Evolutionary conservation across 441 rosid genomes (phyloP), one percentile per base, ranked within the genome.

Genomic region (Pelargonium myrrhifolium): DNA sequence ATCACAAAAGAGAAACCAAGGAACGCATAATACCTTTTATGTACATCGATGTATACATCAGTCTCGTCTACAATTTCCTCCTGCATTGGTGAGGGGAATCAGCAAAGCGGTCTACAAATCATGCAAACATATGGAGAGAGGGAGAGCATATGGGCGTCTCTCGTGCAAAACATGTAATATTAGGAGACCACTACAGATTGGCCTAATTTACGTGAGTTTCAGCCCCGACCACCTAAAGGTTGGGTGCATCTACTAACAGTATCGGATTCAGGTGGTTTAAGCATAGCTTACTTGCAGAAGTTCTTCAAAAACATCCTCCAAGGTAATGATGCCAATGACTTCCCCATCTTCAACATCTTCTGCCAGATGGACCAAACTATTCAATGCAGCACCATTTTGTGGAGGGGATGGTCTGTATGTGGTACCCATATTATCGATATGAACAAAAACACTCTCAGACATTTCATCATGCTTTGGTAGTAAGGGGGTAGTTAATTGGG

Each of bases 1-100:
- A 68, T 37, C 64, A 9, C 12, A 70, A 9, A 55, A 62, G 17
- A 18, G 64, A 14, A 3, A 40, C 47, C 9, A 40, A 11, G 62
- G 51, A 63, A 20, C 14, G 37, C 26, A 64, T 45, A 9, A 0
- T 70, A 91, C 96, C 97, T 93, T 87, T 87, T 93, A 81, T 93
- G 97, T 17, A 93, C 96, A 70, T 90, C 98, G 40, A 93, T 95
- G 72, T 86, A 91, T 80, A 89, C 99, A 83, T 93, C 96, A 35
- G 97, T 93, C 80, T 93, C 99, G 72, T 93, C 99, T 53, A 93
- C 96, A 74, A 93, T 93, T 82, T 93, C 96, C 79, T 93, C 99
- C 84, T 91, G 95, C 78, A 73, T 56, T 56, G 40, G 66, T 43
- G 65, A 69, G 43, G 21, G 63, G 56, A 62, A 74, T 69, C 67